Evolutionary conservation across 371 early-diverging fungal species (phyloP), one percentile per base, ranked within the genome.

Genomic region (Circinella minor): DNA sequence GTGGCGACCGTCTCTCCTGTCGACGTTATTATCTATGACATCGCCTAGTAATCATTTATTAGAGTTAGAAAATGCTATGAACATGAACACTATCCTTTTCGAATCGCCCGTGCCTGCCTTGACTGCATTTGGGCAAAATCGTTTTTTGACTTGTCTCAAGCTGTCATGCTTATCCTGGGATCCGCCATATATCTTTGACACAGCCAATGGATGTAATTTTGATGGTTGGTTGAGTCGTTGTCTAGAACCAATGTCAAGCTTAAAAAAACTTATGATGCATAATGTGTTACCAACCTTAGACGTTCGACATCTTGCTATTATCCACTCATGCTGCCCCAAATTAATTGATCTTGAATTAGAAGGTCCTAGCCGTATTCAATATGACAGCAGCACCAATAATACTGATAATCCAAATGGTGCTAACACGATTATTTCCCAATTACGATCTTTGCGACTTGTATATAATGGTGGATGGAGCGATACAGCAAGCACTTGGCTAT

Each of bases 161-260:
- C 27, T 57, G 14, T 57, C 57, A 18, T 57, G 57, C 14, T 34
- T 57, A n/a, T 57, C 57, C 10, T 57, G 57, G 57, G 57, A 57
- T 5, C 57, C 57, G 7, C 34, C 57, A 7, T 57, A 5, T 6
- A 57, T 57, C 36, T 57, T 34, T 34, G 27, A 57, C 57, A 57
- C 36, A 27, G 27, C 57, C 14, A 27, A 5, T 5, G 57, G 57
- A 13, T 10, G 10, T 27, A 27, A 57, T 34, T 57, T 57, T 57
- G 57, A 57, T 14, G 57, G 27, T 34, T 57, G 57, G 57, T 34
- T 57, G 14, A 5, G 57, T 10, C 57, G 57, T 57, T 4, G 18
- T 57, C 14, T 57, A 9, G 34, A 11, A 9, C 57, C 36, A 20
- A 57, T 34, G 57, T n/a, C 57, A 34, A 34, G 27, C 27, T n/a